These are phyloP conservation scores for Penicillium sp. DNA, from an alignment of 2,329 filamentous ascomycete species.

Conservation along the genomic window DNA sequence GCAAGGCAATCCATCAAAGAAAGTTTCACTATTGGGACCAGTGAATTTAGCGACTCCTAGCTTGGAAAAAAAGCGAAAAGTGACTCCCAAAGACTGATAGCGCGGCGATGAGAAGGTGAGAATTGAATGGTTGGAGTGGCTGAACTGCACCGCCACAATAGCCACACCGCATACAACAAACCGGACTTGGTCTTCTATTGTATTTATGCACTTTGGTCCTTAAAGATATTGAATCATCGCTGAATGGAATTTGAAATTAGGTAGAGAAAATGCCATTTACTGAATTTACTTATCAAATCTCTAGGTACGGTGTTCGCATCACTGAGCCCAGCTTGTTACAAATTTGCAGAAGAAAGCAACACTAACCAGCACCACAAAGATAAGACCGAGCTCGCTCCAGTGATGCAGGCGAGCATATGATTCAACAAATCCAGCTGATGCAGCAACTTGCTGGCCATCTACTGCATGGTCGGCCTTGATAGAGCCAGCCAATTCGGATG, in stretches of 20 bases:
- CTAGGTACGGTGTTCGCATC: background rate
- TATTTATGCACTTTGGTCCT: too few relatives aligned
- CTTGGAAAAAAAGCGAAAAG: constrained; percentile 19
- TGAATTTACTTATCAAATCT: background rate
- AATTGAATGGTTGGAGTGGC: constrained; percentile 20
- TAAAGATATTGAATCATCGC: too few relatives aligned
- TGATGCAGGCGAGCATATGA: constrained; percentile 44
- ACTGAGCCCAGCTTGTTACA: constrained; percentile 19
- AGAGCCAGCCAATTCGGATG: constrained; percentile 60
- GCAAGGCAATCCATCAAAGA: constrained; percentile 13
- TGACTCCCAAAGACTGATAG: constrained; percentile 16
- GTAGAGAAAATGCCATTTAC: background rate
- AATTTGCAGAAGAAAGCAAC: constrained; percentile 35
- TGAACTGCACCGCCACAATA: constrained; percentile 30
- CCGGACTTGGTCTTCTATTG: background rate
- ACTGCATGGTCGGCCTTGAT: constrained; percentile 46
- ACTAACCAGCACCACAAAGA: constrained; percentile 43
- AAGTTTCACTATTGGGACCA: constrained; percentile 7
- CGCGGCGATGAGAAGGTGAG: constrained; percentile 22
- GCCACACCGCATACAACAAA: constrained; percentile 16
- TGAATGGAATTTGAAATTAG: background rate
- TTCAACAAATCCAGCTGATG: constrained; percentile 44
- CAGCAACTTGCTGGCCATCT: constrained; percentile 31
- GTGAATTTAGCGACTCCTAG: constrained; percentile 9
- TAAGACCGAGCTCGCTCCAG: constrained; percentile 46